These are phyloP conservation scores for Penicillium sp. DNA, from an alignment of 2,329 filamentous ascomycete species.

Conservation along the genomic window DNA sequence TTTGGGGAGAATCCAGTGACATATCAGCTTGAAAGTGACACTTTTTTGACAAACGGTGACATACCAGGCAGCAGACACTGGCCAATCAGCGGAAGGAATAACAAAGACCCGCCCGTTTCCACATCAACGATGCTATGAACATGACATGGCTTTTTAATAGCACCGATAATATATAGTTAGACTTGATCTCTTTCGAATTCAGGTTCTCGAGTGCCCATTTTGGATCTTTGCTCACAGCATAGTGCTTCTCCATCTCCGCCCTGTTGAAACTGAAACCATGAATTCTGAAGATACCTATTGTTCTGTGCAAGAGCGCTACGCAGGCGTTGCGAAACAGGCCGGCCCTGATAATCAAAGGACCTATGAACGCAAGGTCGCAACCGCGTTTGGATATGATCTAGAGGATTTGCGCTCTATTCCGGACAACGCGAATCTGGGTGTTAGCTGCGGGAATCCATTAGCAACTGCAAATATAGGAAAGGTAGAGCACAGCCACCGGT, in stretches of 20 bases:
- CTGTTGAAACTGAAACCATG: neutral
- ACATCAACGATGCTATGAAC: too few species aligned
- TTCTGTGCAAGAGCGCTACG: constrained; percentile 10
- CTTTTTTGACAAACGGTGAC: too few species aligned
- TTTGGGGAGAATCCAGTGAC: too few species aligned
- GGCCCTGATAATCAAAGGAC: neutral
- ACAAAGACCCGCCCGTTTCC: too few species aligned
- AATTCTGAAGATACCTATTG: neutral
- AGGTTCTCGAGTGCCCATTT: too few species aligned
- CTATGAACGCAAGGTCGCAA: constrained; percentile 42
- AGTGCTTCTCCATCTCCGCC: neutral
- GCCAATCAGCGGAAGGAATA: too few species aligned
- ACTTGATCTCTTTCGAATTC: too few species aligned
- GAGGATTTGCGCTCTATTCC: constrained; percentile 50
- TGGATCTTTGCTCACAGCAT: too few species aligned
- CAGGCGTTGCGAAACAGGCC: constrained; percentile 3
- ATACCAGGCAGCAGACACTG: too few species aligned
- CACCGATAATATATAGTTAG: too few species aligned
- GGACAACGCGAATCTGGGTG: constrained; percentile 51
- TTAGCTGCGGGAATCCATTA: constrained; percentile 57
- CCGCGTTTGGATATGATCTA: constrained; percentile 54
- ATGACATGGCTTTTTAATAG: too few species aligned
- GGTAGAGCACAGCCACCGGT: constrained; percentile 23
- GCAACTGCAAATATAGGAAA: constrained; percentile 49
- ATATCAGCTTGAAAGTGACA: too few species aligned